Base-by-base conservation (phyloP, 441 rosid genomes). In the Erodium texanum region DNA sequence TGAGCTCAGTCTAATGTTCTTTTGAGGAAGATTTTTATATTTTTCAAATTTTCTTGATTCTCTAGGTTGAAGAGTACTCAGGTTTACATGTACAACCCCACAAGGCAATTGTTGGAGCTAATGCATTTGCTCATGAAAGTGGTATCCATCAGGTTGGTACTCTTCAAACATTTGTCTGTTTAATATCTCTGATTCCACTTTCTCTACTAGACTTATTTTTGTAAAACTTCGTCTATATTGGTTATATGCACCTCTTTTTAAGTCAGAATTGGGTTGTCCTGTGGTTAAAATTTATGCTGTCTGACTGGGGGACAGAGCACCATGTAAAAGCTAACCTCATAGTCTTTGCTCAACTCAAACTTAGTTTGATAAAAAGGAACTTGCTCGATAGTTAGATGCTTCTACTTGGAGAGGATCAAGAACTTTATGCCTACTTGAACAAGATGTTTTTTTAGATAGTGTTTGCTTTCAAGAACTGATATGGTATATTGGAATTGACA, bases 81-180 rank as follows among this genome's bases (percentile, higher is more conserved):
- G 99, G 97, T 19, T 76, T 94, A 82, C 84, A 85, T 0, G 80
- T 89, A 48, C 99, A 94, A 80, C 99, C 99, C 3, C 99, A 94
- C 82, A 94, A 94, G 82, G 99, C 99, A 52, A 87, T 89, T 70
- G 96, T 92, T 71, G 93, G 98, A 69, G 96, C 87, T 20, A 92
- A 92, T 82, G 98, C 96, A 67, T 92, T 92, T 75, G 93, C 94
- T 65, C 93, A 88, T 81, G 96, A 87, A 77, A 92, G 98, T 73
- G 96, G 96, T 66, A 86, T 89, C 61, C 98, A 88, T 79, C 93
- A 88, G 91, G 98, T 87, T 73, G 66, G 85, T 70, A 56, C 23
- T 20, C 12, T 56, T 56, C 24, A 56, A 22, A 56, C 11, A 19
- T 56, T 56, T 19, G 24, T 36, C 10, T 56, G 62, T 19, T 10